Evolutionary conservation across 1,139 yeast genomes (phyloP).

Genomic region (Nakaseomyces nivariensis): DNA sequence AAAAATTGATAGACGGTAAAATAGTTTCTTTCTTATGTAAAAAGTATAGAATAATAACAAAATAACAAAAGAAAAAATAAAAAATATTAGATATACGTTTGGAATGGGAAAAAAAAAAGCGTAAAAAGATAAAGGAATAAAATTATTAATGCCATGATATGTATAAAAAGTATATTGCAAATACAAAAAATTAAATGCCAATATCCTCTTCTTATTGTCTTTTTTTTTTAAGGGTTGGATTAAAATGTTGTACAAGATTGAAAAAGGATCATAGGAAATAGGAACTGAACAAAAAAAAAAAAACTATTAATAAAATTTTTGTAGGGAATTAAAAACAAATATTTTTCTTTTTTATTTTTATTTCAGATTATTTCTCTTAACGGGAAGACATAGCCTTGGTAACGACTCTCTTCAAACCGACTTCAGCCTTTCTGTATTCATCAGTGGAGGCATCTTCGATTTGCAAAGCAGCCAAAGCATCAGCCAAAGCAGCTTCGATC

Average conservation of each 20-base stretch:
- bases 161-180: constrained; percentile 2
- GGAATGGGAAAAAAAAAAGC: not conserved
- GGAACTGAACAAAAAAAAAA: not conserved
- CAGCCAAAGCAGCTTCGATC: constrained; percentile 97
- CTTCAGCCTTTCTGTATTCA: constrained; percentile 98
- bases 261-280: constrained; percentile 3
- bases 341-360: not conserved
- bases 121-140: constrained; percentile 1
- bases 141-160: constrained; percentile 2
- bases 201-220: not conserved
- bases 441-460: constrained; percentile 94
- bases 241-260: constrained; percentile 2
- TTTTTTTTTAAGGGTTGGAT: not conserved
- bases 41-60: too few species aligned
- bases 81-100: too few species aligned
- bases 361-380: constrained; percentile 36
- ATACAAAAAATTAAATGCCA: not conserved
- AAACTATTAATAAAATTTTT: not conserved
- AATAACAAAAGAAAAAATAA: too few species aligned
- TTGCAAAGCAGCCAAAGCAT: constrained; percentile 96
- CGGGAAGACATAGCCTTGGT: constrained; percentile 99
- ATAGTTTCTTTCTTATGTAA: too few species aligned
- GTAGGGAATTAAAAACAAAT: not conserved
- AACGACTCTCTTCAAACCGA: constrained; percentile 97
- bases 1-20: too few species aligned